Base-by-base conservation (phyloP, 305 asterid species). In the Stenogyne calaminthoides region DNA sequence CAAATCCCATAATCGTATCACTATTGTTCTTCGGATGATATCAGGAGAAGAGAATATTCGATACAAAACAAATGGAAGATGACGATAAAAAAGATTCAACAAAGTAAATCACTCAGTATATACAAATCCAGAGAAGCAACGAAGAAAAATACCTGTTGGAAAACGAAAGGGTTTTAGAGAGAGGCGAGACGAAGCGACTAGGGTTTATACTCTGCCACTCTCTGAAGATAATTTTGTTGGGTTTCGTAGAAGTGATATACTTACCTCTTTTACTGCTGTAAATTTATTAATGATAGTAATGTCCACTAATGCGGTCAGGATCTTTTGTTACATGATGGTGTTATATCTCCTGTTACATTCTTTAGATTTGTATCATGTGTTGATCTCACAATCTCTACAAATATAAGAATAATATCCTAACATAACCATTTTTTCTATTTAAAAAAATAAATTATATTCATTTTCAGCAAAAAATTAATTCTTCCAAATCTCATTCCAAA, bases 141-240 rank as follows among this genome's bases (percentile, higher is more conserved):
- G 62, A 67, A 67, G 25, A 10, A 32, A 3, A 55, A 14, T 60
- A 80, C 84, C 85, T 78, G 67, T 9, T 51, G 2, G 32, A 32
- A 34, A 29, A 62, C 22, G 19, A 55, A 32, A 75, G 81, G 84
- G 84, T 80, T 79, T 82, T 55, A 65, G 75, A 22, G 11, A 22
- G 15, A 22, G 65, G 60, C 12, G 12, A 1, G 25, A 18, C 39
- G 74, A 37, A 75, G 82, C 82, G 82, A 84, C 88, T 81, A 85
- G 88, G 89, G 89, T 85, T 85, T 83, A 85, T 66, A 70, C 62
- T 55, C 76, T 77, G 76, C 57, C 81, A 46, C 27, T 32, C 69
- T 18, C 55, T 29, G 9, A 0, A 47, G 46, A 64, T 42, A 20
- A 5, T 42, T 54, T 40, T 49, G 67, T 57, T 20, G 56, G 54